A percentile compares a stretch with the other conserved stretches of the same genome.
Evolutionary conservation across 164 flowering plant species (phyloP).

Genomic region (Macadamia tetraphylla): DNA sequence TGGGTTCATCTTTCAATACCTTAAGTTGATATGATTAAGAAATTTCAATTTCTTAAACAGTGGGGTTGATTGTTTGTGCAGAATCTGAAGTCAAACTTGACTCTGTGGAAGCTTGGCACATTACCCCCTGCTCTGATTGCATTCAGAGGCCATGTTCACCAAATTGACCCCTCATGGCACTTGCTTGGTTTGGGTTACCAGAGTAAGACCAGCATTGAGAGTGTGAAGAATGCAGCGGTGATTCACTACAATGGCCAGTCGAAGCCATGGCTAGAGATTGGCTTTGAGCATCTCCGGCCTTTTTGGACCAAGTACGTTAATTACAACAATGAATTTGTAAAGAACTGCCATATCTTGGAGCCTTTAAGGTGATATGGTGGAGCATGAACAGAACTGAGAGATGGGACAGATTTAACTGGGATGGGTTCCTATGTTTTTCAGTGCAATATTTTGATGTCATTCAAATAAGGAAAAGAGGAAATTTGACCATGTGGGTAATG

Average conservation of each 20-base stretch:
- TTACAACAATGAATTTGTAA: constrained; percentile 83
- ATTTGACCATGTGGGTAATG: constrained; percentile 8
- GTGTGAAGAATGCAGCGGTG: constrained; percentile 77
- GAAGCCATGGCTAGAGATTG: constrained; percentile 95
- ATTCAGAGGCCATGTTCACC: constrained; percentile 78
- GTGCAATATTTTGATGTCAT: constrained; percentile 9
- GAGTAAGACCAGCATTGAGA: constrained; percentile 65
- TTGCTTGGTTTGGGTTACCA: constrained; percentile 99
- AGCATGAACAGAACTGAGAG: constrained; percentile 5
- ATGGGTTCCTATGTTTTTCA: constrained; percentile 13
- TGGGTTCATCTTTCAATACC: not conserved
- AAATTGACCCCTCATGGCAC: constrained; percentile 98
- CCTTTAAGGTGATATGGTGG: constrained; percentile 26
- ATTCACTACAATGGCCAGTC: constrained; percentile 97
- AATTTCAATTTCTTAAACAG: not conserved
- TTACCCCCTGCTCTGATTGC: constrained; percentile 98
- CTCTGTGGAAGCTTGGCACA: constrained; percentile 95
- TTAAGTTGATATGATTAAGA: not conserved
- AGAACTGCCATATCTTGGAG: constrained; percentile 87
- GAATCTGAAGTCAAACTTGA: constrained; percentile 84
- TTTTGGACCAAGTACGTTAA: constrained; percentile 95
- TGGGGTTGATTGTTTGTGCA: constrained; percentile 22
- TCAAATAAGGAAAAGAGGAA: constrained; percentile 11
- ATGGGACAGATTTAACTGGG: constrained; percentile 4
- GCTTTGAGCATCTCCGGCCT: constrained; percentile 88